phyloP scores from a whole-genome alignment of 345 rosid genomes.

The Eutrema heterophyllum region DNA sequence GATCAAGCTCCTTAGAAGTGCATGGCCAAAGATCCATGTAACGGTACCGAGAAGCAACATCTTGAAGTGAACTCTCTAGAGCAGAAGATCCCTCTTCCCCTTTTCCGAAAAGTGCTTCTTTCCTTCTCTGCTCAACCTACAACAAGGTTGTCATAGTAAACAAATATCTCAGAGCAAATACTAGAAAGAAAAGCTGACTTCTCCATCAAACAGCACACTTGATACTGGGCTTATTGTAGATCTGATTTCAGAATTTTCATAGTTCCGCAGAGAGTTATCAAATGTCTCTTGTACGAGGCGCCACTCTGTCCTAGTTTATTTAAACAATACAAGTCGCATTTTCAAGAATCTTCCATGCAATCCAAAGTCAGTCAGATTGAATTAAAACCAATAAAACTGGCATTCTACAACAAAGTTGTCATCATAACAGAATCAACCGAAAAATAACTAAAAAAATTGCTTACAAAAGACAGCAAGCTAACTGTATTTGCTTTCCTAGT shows the following conservation, averaged over 20 bases:
- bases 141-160: conserved; percentile 2
- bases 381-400: not conserved
- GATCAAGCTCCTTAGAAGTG: conserved; percentile 78
- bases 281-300: not conserved
- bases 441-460: not conserved
- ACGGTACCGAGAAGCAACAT: conserved; percentile 74
- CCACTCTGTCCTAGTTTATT: not conserved
- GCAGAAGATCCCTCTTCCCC: conserved; percentile 62
- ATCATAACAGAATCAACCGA: not conserved
- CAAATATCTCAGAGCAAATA: not conserved
- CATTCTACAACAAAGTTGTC: conserved; percentile 7
- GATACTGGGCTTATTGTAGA: not conserved
- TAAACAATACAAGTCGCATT: not conserved
- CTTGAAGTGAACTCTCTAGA: conserved; percentile 65
- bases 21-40: conserved; percentile 98
- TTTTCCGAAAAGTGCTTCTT: conserved; percentile 79
- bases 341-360: not conserved
- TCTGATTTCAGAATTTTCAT: not conserved
- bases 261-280: not conserved
- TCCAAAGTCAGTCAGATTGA: not conserved
- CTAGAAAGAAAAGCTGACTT: not conserved
- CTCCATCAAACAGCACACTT: conserved; percentile 3
- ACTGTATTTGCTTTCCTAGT: not conserved
- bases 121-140: conserved; percentile 91
- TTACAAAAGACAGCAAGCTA: not conserved